Evolutionary conservation across 1,139 yeast species (phyloP).

Genomic region (Petasospora fabianii): DNA sequence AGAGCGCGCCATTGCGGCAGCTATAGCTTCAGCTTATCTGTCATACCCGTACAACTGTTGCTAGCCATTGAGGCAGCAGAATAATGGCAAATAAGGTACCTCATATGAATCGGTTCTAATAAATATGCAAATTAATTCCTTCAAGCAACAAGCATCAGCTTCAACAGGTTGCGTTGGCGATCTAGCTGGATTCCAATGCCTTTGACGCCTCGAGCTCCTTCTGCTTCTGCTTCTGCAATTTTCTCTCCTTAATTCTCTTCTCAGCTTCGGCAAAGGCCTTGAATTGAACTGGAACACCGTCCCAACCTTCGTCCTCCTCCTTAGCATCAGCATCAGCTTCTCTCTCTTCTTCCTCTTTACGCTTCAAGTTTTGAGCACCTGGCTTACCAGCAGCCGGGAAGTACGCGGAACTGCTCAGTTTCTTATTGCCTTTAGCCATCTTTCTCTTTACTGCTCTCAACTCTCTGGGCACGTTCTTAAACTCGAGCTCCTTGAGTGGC

Average conservation of each 20-base stretch:
- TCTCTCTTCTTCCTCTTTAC: constrained; percentile 20
- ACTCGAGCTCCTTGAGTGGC: constrained; percentile 46
- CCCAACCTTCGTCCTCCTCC: constrained; percentile 51
- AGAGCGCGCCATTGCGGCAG: too few species aligned
- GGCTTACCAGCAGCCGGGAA: constrained; percentile 34
- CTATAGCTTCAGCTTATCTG: too few species aligned
- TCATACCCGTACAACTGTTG: too few species aligned
- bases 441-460: constrained; percentile 26
- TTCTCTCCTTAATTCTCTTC: constrained; percentile 50
- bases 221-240: constrained; percentile 18
- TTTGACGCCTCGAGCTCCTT: constrained; percentile 17
- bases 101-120: too few species aligned
- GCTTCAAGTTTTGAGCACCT: constrained; percentile 31
- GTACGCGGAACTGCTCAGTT: constrained; percentile 27
- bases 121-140: too few species aligned
- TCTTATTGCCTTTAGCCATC: constrained; percentile 21
- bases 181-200: constrained; percentile 4
- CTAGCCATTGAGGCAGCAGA: too few species aligned
- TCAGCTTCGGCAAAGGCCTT: constrained; percentile 84
- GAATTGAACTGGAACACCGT: constrained; percentile 69
- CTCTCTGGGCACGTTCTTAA: constrained; percentile 39
- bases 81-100: too few species aligned
- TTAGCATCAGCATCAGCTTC: constrained; percentile 26
- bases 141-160: too few species aligned
- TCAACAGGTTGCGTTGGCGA: too few species aligned